Conservation (phyloP, 2,329 filamentous ascomycete genomes). For the Cercospora janseana region DNA sequence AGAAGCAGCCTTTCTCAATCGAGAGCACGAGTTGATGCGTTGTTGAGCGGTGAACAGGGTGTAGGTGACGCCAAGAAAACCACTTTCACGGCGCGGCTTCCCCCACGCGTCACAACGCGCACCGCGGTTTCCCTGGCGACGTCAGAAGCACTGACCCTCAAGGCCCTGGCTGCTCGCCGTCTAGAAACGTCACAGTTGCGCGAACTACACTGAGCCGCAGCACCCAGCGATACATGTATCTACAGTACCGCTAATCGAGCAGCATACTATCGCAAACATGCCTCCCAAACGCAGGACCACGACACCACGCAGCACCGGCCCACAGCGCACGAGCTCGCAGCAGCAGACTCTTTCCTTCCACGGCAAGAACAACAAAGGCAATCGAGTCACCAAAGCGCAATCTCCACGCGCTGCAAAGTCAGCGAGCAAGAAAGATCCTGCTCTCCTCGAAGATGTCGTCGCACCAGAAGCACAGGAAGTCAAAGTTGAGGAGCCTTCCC, state of each 20-base stretch:
- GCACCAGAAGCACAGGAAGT: conserved; percentile 21
- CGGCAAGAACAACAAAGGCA: conserved; percentile 42
- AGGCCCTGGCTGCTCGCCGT: neutral
- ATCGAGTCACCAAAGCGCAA: conserved; percentile 56
- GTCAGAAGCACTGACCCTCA: conserved; percentile 6
- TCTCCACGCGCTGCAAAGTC: conserved; percentile 35
- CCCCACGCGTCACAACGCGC: neutral
- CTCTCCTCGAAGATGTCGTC: conserved; percentile 37
- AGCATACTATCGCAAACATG: conserved; percentile 36
- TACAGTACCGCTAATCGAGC: neutral
- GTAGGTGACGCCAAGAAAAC: neutral
- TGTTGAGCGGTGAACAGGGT: too few relatives aligned
- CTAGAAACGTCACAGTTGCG: conserved; percentile 3
- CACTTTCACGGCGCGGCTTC: neutral
- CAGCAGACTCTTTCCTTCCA: conserved; percentile 65
- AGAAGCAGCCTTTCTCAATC: too few relatives aligned
- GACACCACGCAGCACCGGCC: conserved; percentile 46
- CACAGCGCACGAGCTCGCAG: conserved; percentile 37
- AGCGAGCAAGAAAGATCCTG: conserved; percentile 42
- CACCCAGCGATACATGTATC: neutral
- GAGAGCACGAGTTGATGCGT: too few relatives aligned
- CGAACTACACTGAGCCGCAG: neutral
- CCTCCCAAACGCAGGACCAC: conserved; percentile 46
- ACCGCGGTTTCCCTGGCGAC: conserved; percentile 7
- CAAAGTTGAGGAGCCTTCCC: conserved; percentile 32